Conservation (phyloP, 441 rosid genomes). For the Euphorbia corollata region DNA sequence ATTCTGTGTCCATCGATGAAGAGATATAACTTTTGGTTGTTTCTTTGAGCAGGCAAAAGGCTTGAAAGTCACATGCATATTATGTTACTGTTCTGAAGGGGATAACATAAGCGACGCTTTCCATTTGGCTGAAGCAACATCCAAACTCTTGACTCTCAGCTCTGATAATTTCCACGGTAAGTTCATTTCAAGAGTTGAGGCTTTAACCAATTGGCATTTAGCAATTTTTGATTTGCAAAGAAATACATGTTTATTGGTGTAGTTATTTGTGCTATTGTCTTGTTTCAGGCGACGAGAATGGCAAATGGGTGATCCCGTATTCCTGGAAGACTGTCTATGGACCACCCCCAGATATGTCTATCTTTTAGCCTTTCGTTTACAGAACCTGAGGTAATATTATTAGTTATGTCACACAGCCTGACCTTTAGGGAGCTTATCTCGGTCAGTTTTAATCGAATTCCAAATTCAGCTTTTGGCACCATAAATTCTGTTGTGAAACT, state of each 20-base stretch:
- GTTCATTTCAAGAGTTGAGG: conserved; percentile 9
- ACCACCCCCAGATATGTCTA: conserved; percentile 76
- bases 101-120: conserved; percentile 79
- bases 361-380: conserved; percentile 45
- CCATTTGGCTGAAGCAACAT: conserved; percentile 64
- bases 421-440: background rate
- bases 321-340: conserved; percentile 83
- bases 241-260: background rate
- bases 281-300: conserved; percentile 44
- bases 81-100: conserved; percentile 94
- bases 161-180: conserved; percentile 29
- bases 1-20: background rate
- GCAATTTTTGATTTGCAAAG: background rate
- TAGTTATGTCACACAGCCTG: background rate
- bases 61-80: conserved; percentile 65
- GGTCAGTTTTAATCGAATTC: background rate
- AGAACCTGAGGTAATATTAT: background rate
- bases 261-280: conserved; percentile 5
- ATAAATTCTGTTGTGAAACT: no score
- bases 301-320: conserved; percentile 56
- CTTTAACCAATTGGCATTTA: background rate
- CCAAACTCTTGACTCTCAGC: conserved; percentile 37
- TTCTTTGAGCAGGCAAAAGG: conserved; percentile 59
- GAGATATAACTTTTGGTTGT: conserved; percentile 16
- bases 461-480: no score